Evolutionary conservation across 345 rosid genomes (phyloP), one percentile per base, ranked within the genome.

Genomic region (Salix suchowensis): DNA sequence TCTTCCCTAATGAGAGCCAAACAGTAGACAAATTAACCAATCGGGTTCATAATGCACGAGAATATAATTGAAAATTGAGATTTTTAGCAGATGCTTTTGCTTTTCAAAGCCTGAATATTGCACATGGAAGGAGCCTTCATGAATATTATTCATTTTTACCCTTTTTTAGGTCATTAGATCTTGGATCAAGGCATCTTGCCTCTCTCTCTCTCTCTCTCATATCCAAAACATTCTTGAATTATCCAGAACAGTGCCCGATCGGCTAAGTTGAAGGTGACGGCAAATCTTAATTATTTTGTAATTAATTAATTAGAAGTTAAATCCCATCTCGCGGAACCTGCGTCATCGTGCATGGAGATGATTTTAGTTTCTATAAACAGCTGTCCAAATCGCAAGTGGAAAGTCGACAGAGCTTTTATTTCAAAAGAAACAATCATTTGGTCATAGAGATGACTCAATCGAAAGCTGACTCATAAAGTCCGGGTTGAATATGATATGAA

Each of bases 361-460:
- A 46, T 46, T 14, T 46, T 46, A 14, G 50, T 14, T 14, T 18
- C 23, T 15, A 34, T 40, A 32, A 36, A 1, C 10, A 7, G 3
- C 11, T 34, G 13, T 18, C 21, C 21, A 34, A 34, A 7, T 66
- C n/a, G 68, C 21, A 66, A 6, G 19, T 64, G 36, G 32, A 26
- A 64, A 30, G 24, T 3, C 19, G n/a, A 18, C 11, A 18, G 69
- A 34, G 6, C 10, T n/a, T n/a, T 26, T n/a, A 7, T 7, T 44
- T 16, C 13, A 18, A 55, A 30, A 55, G 42, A 46, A 44, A 52
- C 76, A 44, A 74, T 74, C 76, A 74, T 74, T 65, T 5, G 42
- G 30, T 4, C 39, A 7, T 12, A 6, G 65, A 21, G 32, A n/a
- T n/a, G 62, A n/a, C 32, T 55, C 65, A 23, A 34, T 54, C n/a